A percentile compares a stretch with the other conserved stretches of the same genome.
These are phyloP conservation scores for Fusarium pseudograminearum DNA, from an alignment of 2,329 filamentous ascomycete species.

Conservation along the genomic window DNA sequence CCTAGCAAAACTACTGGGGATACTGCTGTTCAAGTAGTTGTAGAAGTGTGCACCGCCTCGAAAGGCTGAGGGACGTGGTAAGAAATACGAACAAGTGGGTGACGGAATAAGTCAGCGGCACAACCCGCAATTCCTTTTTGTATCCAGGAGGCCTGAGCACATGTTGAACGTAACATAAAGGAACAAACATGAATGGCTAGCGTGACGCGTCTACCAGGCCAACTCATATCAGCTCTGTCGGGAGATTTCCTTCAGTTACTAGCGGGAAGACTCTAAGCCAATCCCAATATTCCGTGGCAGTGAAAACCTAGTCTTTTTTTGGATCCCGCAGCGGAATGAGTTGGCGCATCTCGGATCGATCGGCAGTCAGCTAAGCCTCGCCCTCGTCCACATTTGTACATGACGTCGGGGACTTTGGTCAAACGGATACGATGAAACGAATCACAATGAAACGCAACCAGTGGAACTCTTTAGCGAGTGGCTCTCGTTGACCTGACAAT, in stretches of 20 bases:
- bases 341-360: not conserved
- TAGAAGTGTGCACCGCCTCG: not conserved
- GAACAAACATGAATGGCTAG: not conserved
- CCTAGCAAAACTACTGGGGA: not conserved
- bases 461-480: not conserved
- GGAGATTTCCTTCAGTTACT: not conserved
- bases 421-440: not conserved
- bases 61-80: not conserved
- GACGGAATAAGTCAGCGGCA: not conserved
- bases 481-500: not conserved
- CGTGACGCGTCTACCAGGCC: not conserved
- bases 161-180: not conserved
- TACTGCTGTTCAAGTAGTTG: not conserved
- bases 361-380: slow-evolving; percentile 8
- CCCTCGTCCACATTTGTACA: not conserved
- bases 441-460: not conserved
- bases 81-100: not conserved
- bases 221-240: not conserved
- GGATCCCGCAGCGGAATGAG: not conserved
- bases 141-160: not conserved
- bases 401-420: not conserved
- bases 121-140: not conserved
- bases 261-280: not conserved
- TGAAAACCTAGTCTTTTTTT: not conserved
- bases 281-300: no score